Evolutionary conservation across 2,329 filamentous ascomycete genomes (phyloP).

Genomic region (Claviceps arundinis): DNA sequence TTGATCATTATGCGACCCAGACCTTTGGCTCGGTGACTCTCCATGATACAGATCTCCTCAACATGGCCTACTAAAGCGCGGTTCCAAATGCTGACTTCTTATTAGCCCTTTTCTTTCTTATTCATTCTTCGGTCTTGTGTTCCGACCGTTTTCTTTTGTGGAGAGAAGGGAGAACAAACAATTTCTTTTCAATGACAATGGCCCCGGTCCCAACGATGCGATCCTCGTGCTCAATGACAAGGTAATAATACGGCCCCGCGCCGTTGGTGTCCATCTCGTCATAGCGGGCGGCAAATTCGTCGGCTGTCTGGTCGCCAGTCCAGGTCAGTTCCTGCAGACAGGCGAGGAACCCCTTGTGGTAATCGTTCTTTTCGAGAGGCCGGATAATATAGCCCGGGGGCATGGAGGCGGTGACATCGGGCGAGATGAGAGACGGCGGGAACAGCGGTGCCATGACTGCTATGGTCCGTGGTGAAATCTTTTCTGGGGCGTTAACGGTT

Average conservation of each 20-base stretch:
- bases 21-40: slow-evolving; percentile 71
- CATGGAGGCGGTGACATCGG: slow-evolving; percentile 44
- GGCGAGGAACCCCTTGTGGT: slow-evolving; percentile 57
- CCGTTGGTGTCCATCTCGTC: slow-evolving; percentile 36
- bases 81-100: slow-evolving; percentile 43
- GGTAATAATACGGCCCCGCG: slow-evolving; percentile 49
- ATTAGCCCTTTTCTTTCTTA: background rate
- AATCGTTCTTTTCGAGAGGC: slow-evolving; percentile 55
- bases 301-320: slow-evolving; percentile 56
- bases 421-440: slow-evolving; percentile 50
- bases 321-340: slow-evolving; percentile 64
- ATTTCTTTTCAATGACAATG: slow-evolving; percentile 68
- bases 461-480: background rate
- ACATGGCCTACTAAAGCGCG: slow-evolving; percentile 63
- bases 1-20: slow-evolving; percentile 64
- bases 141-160: background rate
- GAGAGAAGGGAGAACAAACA: slow-evolving; percentile 29
- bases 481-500: too few species aligned
- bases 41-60: slow-evolving; percentile 70
- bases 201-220: slow-evolving; percentile 62
- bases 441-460: slow-evolving; percentile 37
- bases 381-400: slow-evolving; percentile 60
- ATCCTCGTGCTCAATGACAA: slow-evolving; percentile 52
- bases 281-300: slow-evolving; percentile 54
- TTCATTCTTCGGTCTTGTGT: background rate